Evolutionary conservation across 257 asterid genomes (phyloP).

Genomic region (Knoxia roxburghii): DNA sequence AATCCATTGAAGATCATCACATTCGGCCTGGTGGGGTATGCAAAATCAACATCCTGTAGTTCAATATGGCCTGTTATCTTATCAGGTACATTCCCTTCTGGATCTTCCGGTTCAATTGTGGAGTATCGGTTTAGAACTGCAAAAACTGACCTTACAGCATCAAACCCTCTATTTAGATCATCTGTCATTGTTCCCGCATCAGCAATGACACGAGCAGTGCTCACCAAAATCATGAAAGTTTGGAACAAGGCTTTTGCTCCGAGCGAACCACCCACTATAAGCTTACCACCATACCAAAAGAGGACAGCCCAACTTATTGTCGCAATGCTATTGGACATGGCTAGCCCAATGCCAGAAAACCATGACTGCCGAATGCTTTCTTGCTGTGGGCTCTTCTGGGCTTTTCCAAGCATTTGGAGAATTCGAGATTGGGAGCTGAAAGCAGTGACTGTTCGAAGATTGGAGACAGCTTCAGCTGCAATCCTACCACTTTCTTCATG

Average conservation of each 20-base stretch:
- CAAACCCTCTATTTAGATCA: constrained; percentile 71
- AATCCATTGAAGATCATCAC: constrained; percentile 54
- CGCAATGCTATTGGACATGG: constrained; percentile 73
- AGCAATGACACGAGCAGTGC: constrained; percentile 88
- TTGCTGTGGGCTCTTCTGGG: constrained; percentile 64
- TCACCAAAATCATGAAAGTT: constrained; percentile 77
- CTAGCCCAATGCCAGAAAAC: constrained; percentile 90
- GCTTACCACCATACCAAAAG: constrained; percentile 89
- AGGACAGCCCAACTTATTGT: constrained; percentile 70
- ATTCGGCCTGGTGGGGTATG: constrained; percentile 66
- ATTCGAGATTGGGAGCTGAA: constrained; percentile 76
- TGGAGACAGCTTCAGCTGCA: constrained; percentile 90
- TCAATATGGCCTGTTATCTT: constrained; percentile 50
- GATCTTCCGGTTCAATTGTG: constrained; percentile 66
- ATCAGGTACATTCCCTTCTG: constrained; percentile 47
- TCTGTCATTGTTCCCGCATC: constrained; percentile 90
- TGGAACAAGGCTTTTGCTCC: constrained; percentile 67
- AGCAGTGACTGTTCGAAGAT: constrained; percentile 74
- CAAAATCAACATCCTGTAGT: constrained; percentile 51
- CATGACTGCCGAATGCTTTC: constrained; percentile 83
- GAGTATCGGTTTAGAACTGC: constrained; percentile 65
- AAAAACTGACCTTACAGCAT: constrained; percentile 71
- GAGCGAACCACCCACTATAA: constrained; percentile 48
- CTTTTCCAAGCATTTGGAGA: constrained; percentile 60
- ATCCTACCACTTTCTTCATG: constrained; percentile 82